Evolutionary conservation across 2,329 filamentous ascomycete genomes (phyloP).

Genomic region (Malbranchea cinnamomea): DNA sequence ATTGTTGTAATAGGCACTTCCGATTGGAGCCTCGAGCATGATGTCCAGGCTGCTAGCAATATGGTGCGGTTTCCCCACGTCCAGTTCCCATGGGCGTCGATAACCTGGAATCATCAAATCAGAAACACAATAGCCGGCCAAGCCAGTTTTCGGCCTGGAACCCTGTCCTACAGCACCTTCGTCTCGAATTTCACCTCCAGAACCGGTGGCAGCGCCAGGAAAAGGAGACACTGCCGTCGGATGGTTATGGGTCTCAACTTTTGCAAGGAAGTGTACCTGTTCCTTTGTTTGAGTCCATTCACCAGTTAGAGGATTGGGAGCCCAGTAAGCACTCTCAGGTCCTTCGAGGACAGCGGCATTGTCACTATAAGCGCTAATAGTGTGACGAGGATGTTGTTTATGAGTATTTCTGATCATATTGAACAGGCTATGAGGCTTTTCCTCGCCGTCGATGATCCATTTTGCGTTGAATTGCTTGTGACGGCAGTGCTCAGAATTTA

Average conservation of each 20-base stretch:
- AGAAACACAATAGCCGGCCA: constrained; percentile 88
- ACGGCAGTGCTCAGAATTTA: constrained; percentile 89
- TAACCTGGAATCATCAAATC: constrained; percentile 80
- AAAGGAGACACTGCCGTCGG: constrained; percentile 91
- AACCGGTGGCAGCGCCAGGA: constrained; percentile 84
- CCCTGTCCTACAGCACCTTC: constrained; percentile 89
- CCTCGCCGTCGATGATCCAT: constrained; percentile 82
- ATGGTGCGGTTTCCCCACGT: constrained; percentile 78
- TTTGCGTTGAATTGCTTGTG: constrained; percentile 92
- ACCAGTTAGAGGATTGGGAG: constrained; percentile 70
- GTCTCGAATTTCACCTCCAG: constrained; percentile 88
- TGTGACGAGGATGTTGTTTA: constrained; percentile 57
- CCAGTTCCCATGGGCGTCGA: constrained; percentile 74
- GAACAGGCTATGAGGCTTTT: constrained; percentile 70
- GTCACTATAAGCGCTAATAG: constrained; percentile 93
- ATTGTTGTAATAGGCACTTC: constrained; percentile 92
- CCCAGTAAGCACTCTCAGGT: constrained; percentile 61
- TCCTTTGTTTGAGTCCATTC: constrained; percentile 82
- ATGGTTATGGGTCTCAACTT: constrained; percentile 97
- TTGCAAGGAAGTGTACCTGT: constrained; percentile 71
- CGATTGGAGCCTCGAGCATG: constrained; percentile 93
- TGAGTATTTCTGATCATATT: constrained; percentile 96
- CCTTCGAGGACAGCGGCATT: constrained; percentile 88
- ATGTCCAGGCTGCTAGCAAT: constrained; percentile 92
- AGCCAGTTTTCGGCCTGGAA: constrained; percentile 80